These are phyloP conservation scores for Nakazawaea anatomiae DNA, from an alignment of 805 yeast genomes.

Conservation along the genomic window DNA sequence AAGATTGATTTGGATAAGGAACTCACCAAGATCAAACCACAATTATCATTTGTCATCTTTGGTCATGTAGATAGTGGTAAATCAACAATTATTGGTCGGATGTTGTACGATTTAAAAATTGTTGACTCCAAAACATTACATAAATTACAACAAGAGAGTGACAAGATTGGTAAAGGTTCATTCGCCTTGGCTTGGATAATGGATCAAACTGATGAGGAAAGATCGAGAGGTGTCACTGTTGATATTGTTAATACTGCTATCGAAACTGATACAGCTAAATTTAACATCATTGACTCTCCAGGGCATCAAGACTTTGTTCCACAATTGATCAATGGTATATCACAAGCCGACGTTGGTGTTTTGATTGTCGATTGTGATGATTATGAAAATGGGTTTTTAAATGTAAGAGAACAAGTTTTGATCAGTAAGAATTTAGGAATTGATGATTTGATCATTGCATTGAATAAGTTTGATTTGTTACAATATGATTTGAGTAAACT, in stretches of 20 bases:
- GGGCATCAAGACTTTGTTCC: constrained; percentile 83
- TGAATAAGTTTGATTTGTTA: constrained; percentile 67
- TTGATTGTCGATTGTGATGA: constrained; percentile 69
- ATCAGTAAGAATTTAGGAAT: constrained; percentile 65
- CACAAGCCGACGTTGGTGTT: constrained; percentile 73
- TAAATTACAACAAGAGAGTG: constrained; percentile 59
- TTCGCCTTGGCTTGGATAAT: constrained; percentile 83
- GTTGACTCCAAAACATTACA: constrained; percentile 61
- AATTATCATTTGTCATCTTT: constrained; percentile 68
- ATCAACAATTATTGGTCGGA: constrained; percentile 72
- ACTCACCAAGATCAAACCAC: constrained; percentile 41
- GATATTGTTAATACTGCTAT: constrained; percentile 68
- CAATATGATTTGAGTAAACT: constrained; percentile 52
- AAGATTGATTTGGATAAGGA: constrained; percentile 34
- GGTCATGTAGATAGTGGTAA: constrained; percentile 89
- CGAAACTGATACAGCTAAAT: constrained; percentile 46
- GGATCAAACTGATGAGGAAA: constrained; percentile 76
- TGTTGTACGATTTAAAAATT: constrained; percentile 60
- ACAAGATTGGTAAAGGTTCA: constrained; percentile 64
- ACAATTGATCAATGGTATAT: constrained; percentile 78
- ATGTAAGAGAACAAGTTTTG: constrained; percentile 72
- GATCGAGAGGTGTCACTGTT: constrained; percentile 71
- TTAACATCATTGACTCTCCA: constrained; percentile 78
- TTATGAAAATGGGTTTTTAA: constrained; percentile 66
- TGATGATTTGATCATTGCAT: constrained; percentile 50